Conservation (phyloP, 192 early-diverging fungal genomes). For the Backusella luteola region DNA sequence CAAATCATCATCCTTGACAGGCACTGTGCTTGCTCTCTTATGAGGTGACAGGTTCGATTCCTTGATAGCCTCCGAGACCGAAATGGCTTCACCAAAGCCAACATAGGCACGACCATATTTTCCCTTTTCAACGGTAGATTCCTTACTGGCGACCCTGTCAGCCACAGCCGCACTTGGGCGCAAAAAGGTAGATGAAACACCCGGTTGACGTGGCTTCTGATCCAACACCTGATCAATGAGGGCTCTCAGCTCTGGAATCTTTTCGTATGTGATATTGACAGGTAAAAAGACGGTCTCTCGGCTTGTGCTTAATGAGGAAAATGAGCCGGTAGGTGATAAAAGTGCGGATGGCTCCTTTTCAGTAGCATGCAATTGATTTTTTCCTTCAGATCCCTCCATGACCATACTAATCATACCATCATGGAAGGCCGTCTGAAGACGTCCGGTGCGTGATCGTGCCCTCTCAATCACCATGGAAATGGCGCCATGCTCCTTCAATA, state of each 20-base stretch:
- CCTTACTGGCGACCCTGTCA: slow-evolving; percentile 24
- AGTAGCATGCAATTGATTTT: slow-evolving; percentile 19
- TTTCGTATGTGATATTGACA: slow-evolving; percentile 39
- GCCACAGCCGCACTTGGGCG: slow-evolving; percentile 28
- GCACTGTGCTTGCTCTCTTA: slow-evolving; percentile 3
- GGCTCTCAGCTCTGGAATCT: slow-evolving; percentile 30
- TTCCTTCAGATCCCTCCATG: slow-evolving; percentile 31
- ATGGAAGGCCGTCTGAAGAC: slow-evolving; percentile 23
- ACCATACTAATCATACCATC: slow-evolving; percentile 39
- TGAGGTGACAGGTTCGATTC: neutral
- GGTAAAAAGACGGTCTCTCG: slow-evolving; percentile 27
- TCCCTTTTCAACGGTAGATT: slow-evolving; percentile 17
- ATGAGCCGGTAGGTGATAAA: slow-evolving; percentile 4
- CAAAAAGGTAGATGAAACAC: slow-evolving; percentile 17
- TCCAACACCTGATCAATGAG: slow-evolving; percentile 41
- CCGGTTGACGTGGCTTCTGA: slow-evolving; percentile 23
- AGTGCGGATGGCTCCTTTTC: neutral
- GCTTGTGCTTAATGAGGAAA: neutral
- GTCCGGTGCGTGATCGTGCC: slow-evolving; percentile 38
- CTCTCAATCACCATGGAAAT: slow-evolving; percentile 33
- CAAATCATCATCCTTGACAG: neutral
- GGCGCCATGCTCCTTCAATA: slow-evolving; percentile 36
- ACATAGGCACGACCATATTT: slow-evolving; percentile 35
- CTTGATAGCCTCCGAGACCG: neutral
- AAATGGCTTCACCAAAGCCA: slow-evolving; percentile 24